phyloP scores from a whole-genome alignment of 345 rosid species.

The Heritiera fomes region DNA sequence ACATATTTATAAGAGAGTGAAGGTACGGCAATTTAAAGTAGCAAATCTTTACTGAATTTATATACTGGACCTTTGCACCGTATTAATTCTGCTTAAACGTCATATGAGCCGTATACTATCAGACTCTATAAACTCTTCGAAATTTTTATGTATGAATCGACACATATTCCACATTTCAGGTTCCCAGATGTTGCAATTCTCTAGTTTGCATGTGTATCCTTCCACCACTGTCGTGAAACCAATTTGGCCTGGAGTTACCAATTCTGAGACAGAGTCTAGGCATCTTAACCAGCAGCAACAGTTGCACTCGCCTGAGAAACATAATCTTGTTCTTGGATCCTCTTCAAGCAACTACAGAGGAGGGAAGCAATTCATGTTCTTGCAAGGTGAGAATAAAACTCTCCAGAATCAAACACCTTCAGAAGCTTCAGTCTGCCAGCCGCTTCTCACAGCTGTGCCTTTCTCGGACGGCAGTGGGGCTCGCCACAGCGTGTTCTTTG shows the following conservation, averaged over 20 bases:
- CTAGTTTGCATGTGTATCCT: conserved; percentile 42
- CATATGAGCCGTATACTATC: too few species aligned
- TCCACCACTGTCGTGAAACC: conserved; percentile 31
- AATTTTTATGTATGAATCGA: not conserved
- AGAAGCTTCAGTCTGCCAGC: conserved; percentile 33
- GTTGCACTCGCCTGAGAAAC: not conserved
- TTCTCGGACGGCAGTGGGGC: conserved; percentile 23
- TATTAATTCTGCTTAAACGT: too few species aligned
- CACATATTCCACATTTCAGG: conserved; percentile 33
- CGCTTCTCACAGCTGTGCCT: conserved; percentile 26
- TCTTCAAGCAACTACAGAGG: conserved; percentile 36
- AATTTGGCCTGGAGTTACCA: conserved; percentile 41
- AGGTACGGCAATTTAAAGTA: too few species aligned
- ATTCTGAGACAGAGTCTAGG: conserved; percentile 24
- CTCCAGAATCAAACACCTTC: conserved; percentile 19
- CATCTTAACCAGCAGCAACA: conserved; percentile 34
- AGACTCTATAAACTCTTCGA: not conserved
- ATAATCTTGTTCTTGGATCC: conserved; percentile 33
- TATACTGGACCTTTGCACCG: too few species aligned
- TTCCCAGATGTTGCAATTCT: conserved; percentile 43
- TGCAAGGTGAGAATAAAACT: conserved; percentile 29
- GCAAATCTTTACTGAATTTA: too few species aligned
- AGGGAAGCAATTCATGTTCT: conserved; percentile 48
- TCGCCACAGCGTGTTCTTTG: conserved; percentile 37
- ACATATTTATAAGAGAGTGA: too few species aligned